Base-by-base conservation (phyloP, 2,329 filamentous ascomycete species). In the Curvularia eragrostidis region DNA sequence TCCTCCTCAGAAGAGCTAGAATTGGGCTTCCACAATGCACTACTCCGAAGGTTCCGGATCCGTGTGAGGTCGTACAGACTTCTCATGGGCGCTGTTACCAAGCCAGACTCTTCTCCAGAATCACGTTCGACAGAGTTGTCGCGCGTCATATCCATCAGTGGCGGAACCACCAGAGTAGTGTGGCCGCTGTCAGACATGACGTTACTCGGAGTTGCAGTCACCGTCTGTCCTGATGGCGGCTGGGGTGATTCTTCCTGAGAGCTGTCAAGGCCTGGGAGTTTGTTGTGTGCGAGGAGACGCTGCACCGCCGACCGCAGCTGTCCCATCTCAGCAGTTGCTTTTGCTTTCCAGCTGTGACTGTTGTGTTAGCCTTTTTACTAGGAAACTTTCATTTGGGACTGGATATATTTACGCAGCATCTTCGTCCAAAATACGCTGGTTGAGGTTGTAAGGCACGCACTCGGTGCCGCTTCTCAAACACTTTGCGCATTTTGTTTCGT, bases 391-490 rank as follows among this genome's bases (percentile, higher is more conserved):
- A n/a, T 26, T 21, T 12, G n/a, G 12, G 28, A 39, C 9, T 15
- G 12, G 2, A 24, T 47, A 2, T 4, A 69, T 67, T 63, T 59
- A 75, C 71, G 68, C 57, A 18, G 66, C 66, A 52, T 75, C 73
- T 59, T 74, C 73, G 24, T 74, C 71, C 30, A 71, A 56, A 38
- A 75, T 65, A 28, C 65, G 69, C 50, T 75, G 72, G 47, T 72
- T 68, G 47, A 72, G 63, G 52, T 75, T 75, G 63, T 87, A 87
- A 50, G 98, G 84, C 38, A 93, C 88, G 77, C 95, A 99, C 76
- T 95, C 96, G 61, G 91, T 91, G 78, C 93, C 67, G 43, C 70
- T 67, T 43, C 73, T 68, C 50, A 74, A 58, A 54, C 71, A 75
- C 57, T 74, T 74, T 12, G 69, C 69, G 53, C 73, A 75, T 50